phyloP scores from a whole-genome alignment of 768 basidiomycete species.

The Pisolithus sp. region DNA sequence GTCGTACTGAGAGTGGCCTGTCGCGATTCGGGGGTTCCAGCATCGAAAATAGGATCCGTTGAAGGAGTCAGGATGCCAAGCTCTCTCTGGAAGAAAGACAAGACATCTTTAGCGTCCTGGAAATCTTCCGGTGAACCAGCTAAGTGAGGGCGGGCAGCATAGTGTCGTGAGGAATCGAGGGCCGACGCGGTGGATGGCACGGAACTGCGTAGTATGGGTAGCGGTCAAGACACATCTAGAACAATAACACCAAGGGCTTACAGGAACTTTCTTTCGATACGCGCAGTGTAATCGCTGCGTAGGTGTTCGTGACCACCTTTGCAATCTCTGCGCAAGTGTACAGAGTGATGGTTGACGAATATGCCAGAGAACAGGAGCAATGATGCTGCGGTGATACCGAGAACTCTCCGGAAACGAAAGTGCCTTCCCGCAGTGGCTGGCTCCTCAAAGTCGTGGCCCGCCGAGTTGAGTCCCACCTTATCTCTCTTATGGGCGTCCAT shows the following conservation, averaged over 20 bases:
- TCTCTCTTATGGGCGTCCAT: constrained; percentile 15
- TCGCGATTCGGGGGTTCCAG: constrained; percentile 63
- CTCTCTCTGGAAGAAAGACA: constrained; percentile 61
- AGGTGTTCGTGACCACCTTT: not conserved
- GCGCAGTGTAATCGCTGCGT: constrained; percentile 11
- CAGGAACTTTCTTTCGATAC: constrained; percentile 31
- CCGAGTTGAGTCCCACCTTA: constrained; percentile 2
- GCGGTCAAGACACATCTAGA: not conserved
- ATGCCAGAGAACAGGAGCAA: constrained; percentile 9
- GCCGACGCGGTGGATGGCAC: constrained; percentile 56
- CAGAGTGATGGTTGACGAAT: constrained; percentile 1
- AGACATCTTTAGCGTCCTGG: constrained; percentile 57
- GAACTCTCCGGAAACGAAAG: constrained; percentile 2
- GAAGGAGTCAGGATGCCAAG: constrained; percentile 43
- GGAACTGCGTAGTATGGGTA: constrained; percentile 30
- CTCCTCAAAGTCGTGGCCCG: constrained; percentile 1
- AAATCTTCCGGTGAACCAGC: constrained; percentile 61
- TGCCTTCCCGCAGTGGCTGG: constrained; percentile 1
- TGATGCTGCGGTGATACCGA: constrained; percentile 2
- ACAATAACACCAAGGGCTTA: constrained; percentile 14
- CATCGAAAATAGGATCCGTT: constrained; percentile 53
- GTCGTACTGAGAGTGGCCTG: constrained; percentile 57
- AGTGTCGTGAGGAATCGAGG: constrained; percentile 46
- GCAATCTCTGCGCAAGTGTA: not conserved
- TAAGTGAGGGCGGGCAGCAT: constrained; percentile 65